Percentiles rank a stretch among this genome's conserved stretches.
These are phyloP conservation scores for Penicillium sp. DNA, from an alignment of 2,329 filamentous ascomycete species.

Conservation along the genomic window DNA sequence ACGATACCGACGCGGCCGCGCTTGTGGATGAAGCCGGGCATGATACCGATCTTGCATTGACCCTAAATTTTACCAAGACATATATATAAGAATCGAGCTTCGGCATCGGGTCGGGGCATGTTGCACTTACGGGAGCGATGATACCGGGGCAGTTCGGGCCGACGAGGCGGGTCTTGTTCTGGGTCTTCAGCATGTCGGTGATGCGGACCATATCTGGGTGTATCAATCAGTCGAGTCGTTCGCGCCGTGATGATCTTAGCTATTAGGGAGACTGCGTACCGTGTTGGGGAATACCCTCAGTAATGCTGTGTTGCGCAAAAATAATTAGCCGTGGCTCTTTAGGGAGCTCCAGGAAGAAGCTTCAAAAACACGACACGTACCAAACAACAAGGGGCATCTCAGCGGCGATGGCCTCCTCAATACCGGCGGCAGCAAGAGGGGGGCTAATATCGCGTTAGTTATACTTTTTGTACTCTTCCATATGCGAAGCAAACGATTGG, in stretches of 20 bases:
- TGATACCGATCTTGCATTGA: constrained; percentile 99
- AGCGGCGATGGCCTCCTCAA: constrained; percentile 92
- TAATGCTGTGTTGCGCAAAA: constrained; percentile 63
- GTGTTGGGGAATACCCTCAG: constrained; percentile 96
- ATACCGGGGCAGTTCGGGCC: constrained; percentile 98
- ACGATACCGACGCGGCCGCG: constrained; percentile 98
- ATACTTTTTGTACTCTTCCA: not conserved
- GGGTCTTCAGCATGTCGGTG: constrained; percentile 95
- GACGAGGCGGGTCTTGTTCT: constrained; percentile 94
- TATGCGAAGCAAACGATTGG: constrained; percentile 1
- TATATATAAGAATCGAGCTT: constrained; percentile 13
- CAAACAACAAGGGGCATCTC: constrained; percentile 95
- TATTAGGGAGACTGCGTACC: constrained; percentile 61
- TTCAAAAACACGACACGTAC: constrained; percentile 42
- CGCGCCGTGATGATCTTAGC: constrained; percentile 9
- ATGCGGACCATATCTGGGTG: constrained; percentile 93
- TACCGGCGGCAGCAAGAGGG: constrained; percentile 87
- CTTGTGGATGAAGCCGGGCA: constrained; percentile 99
- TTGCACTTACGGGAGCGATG: constrained; percentile 70
- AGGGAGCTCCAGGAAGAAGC: constrained; percentile 5
- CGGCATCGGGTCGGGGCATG: not conserved
- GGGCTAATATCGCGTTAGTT: constrained; percentile 62
- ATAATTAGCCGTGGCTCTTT: constrained; percentile 10
- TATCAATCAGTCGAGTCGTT: constrained; percentile 22
- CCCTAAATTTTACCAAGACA: constrained; percentile 61